Base-by-base conservation (phyloP, 1,284 basidiomycete species). In the Apiotrichum sp. region DNA sequence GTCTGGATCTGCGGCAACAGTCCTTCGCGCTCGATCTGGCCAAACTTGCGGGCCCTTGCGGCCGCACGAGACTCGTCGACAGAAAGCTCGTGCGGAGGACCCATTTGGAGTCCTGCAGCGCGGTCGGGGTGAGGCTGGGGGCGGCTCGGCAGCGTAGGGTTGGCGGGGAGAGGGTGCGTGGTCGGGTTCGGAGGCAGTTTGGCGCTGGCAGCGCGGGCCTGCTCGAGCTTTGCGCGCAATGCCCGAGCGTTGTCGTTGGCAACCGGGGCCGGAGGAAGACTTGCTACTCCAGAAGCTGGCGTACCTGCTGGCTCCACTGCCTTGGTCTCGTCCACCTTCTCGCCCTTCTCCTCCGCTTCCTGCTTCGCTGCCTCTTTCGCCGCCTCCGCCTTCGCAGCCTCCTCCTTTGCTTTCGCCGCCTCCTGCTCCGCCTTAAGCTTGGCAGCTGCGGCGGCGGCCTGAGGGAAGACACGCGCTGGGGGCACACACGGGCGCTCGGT, bases 11-110 rank as follows among this genome's bases (percentile, higher is more conserved):
- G 29, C 29, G 9, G 36, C 36, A 13, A 38, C 9, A 13, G 13
- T 5, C 36, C 36, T 38, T 6, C 32, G 40, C 16, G 64, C 57
- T 29, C 2, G 52, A 70, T 47, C 0, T 57, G 61, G 9, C 69
- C 69, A 51, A 72, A 71, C 48, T 66, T 65, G 38, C 61, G 60
- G 1, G 70, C 70, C 16, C 71, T 57, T 4, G 69, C 67, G 5
- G 67, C 66, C 1, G 64, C 66, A 6, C 70, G 60, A 10, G 66
- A 65, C 47, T 70, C 69, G 34, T 70, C 68, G 16, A 70, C 55
- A 2, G 65, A 61, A 7, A 65, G 55, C 39, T 61, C 62, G 8
- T 58, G 40, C 1, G 68, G 68, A 6, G 71, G 66, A 11, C 62
- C 66, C 69, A 71, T 72, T 3, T 64, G 43, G n/a, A 50, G 43